Percentiles rank a stretch among this genome's conserved stretches.
phyloP scores from a whole-genome alignment of 2,329 filamentous ascomycete species.

The Raffaelea albimanens region DNA sequence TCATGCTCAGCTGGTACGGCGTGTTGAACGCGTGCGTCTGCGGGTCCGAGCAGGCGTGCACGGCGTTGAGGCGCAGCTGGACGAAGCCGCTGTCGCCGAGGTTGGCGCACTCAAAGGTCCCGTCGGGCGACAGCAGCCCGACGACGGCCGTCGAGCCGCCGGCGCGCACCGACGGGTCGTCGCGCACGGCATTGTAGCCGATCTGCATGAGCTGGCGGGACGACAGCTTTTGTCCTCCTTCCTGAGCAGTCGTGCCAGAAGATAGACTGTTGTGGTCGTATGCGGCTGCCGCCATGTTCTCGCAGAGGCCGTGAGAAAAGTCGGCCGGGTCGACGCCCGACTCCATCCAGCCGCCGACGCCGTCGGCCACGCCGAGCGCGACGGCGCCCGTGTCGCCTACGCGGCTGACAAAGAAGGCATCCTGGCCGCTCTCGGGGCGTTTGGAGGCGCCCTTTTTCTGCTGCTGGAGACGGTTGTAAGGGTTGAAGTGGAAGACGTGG shows the following conservation, averaged over 20 bases:
- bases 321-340: constrained; percentile 89
- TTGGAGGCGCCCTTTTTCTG: constrained; percentile 31
- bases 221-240: constrained; percentile 31
- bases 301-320: constrained; percentile 88
- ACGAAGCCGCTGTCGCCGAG: constrained; percentile 92
- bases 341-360: constrained; percentile 90
- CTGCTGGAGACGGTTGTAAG: constrained; percentile 48
- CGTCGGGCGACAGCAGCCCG: constrained; percentile 64
- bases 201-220: constrained; percentile 67
- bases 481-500: constrained; percentile 66
- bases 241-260: constrained; percentile 19
- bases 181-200: constrained; percentile 74
- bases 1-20: constrained; percentile 84
- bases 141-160: constrained; percentile 90
- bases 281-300: constrained; percentile 78
- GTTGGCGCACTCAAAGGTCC: constrained; percentile 79
- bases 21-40: constrained; percentile 98
- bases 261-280: constrained; percentile 38
- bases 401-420: constrained; percentile 86
- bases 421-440: constrained; percentile 76
- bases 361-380: constrained; percentile 85
- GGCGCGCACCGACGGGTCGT: constrained; percentile 62
- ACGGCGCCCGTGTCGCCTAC: constrained; percentile 64
- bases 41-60: constrained; percentile 71
- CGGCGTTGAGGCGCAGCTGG: constrained; percentile 73